Evolutionary conservation across 1,284 basidiomycete genomes (phyloP), one percentile per base, ranked within the genome.

Genomic region (Neotropicomus parvogracilis): DNA sequence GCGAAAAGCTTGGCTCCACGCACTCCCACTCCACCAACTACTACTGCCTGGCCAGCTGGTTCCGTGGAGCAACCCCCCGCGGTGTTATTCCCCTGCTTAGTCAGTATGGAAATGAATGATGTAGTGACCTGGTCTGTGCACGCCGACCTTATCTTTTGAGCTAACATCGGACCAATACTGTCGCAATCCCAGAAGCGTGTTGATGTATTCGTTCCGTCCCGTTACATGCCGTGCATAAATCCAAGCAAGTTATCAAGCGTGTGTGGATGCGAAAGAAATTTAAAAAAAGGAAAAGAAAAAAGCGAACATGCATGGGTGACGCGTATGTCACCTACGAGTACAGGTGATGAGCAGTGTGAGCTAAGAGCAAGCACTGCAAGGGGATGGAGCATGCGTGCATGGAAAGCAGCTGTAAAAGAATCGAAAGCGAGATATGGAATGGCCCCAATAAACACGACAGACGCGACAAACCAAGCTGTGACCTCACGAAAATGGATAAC

Each of bases 171-270:
- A 24, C 24, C 24, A 8, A 8, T 24, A 8, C 24, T 32, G 3
- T 34, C 17, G 20, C 34, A 21, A 48, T 45, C 49, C 20, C 41
- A 33, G 32, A 41, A 36, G 38, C 28, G 34, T 49, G 21, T 37
- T 26, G 33, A 36, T 41, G 31, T 14, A 38, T 50, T 50, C 48
- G 31, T 47, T 40, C 36, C 35, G 16, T 43, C 36, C 54, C 33
- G 35, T 41, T 55, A 62, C 52, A 56, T 43, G 37, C 27, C 13
- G 19, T 46, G 45, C 29, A 24, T 62, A 62, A 45, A 60, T 64
- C 49, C 44, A 37, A 62, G 58, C 55, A 60, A 42, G 39, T 45
- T 36, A 40, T 41, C 49, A 16, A 45, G 26, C 31, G 39, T 38
- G 40, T 26, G 21, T 17, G 24, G 28, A 43, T 29, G 36, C n/a